Evolutionary conservation across 805 yeast genomes (phyloP).

Genomic region (Osmozyma mogii): DNA sequence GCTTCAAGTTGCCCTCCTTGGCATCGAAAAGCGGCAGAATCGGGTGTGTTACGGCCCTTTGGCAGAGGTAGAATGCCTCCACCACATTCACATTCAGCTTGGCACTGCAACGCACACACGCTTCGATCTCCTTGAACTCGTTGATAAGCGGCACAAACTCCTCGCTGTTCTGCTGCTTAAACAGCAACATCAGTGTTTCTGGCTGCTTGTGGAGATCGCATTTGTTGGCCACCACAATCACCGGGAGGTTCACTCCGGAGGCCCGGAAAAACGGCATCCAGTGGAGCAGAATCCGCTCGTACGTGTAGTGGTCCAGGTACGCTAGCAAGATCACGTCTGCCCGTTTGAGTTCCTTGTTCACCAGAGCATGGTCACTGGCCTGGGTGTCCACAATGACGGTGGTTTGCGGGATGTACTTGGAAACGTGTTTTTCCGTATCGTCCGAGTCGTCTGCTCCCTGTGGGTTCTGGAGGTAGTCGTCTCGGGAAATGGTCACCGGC

Average conservation of each 20-base stretch:
- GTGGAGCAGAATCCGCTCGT: conserved; percentile 81
- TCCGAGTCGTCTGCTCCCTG: conserved; percentile 25
- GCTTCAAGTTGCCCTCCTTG: conserved; percentile 77
- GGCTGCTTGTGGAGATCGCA: conserved; percentile 41
- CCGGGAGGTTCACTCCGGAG: conserved; percentile 88
- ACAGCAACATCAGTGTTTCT: conserved; percentile 27
- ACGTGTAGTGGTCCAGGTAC: conserved; percentile 89
- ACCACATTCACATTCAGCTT: conserved; percentile 76
- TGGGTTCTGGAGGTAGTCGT: conserved; percentile 26
- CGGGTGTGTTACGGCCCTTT: conserved; percentile 88
- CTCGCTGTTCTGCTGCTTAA: conserved; percentile 44
- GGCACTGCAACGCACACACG: conserved; percentile 85
- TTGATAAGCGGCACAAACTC: conserved; percentile 80
- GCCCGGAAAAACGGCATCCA: conserved; percentile 95
- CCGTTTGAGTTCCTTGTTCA: conserved; percentile 68
- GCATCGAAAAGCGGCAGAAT: conserved; percentile 88
- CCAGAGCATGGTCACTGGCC: conserved; percentile 48
- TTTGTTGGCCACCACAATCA: conserved; percentile 85
- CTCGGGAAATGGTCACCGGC: conserved; percentile 71
- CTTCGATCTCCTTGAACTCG: conserved; percentile 91
- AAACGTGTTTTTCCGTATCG: conserved; percentile 8
- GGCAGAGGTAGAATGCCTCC: conserved; percentile 89
- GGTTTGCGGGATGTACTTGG: conserved; percentile 32
- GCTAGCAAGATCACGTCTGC: conserved; percentile 95
- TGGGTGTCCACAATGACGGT: conserved; percentile 79